These are phyloP conservation scores for Lupinus albus DNA, from an alignment of 306 rosid species.

Conservation along the genomic window DNA sequence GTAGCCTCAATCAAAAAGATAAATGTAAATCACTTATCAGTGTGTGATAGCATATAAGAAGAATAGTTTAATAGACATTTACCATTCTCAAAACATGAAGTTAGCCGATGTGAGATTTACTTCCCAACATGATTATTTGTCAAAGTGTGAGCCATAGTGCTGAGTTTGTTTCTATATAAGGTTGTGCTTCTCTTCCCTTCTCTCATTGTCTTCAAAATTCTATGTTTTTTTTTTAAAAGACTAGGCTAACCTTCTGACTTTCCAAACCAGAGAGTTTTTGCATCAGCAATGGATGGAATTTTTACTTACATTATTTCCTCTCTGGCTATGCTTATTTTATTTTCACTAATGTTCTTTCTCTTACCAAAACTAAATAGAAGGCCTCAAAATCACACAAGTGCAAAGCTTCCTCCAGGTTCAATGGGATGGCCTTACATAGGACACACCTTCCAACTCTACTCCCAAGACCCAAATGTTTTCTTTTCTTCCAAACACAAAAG, in stretches of 20 bases:
- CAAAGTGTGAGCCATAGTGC: not conserved
- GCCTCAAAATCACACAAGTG: constrained; percentile 24
- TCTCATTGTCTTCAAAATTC: constrained; percentile 18
- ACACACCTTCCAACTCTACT: constrained; percentile 80
- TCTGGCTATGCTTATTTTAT: constrained; percentile 35
- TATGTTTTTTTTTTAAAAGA: not conserved
- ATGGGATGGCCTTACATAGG: constrained; percentile 95
- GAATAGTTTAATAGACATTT: no score
- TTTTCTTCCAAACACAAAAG: constrained; percentile 72
- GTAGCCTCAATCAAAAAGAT: no score
- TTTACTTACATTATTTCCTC: constrained; percentile 42
- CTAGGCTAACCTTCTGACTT: constrained; percentile 35
- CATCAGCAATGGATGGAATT: constrained; percentile 43
- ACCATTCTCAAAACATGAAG: no score
- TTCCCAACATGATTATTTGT: no score
- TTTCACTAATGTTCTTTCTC: constrained; percentile 41
- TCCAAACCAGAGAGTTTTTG: no score
- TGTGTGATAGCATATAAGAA: no score
- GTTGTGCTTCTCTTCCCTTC: constrained; percentile 11
- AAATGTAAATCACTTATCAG: no score
- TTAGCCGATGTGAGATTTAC: no score
- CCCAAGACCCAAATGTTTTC: constrained; percentile 73
- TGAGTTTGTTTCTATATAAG: constrained; percentile 39
- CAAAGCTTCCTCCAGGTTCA: constrained; percentile 92
- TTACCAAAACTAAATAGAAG: constrained; percentile 36